Conservation (phyloP, 2,329 filamentous ascomycete genomes). For the Trichoderma brevicompactum region DNA sequence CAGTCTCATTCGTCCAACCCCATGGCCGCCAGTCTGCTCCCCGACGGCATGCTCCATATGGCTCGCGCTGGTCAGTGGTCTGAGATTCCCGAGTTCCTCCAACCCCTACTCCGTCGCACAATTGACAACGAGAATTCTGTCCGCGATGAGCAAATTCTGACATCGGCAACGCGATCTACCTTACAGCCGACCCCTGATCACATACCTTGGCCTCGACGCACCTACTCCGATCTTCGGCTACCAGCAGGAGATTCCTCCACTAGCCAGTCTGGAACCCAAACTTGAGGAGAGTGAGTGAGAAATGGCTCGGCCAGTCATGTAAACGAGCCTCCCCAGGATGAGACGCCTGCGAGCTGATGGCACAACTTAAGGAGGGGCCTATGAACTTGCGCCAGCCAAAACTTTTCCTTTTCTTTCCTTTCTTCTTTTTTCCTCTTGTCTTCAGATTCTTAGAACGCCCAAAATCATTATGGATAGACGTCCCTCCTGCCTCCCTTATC, state of each 20-base stretch:
- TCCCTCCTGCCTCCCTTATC: neutral
- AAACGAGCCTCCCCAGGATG: neutral
- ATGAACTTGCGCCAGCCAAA: neutral
- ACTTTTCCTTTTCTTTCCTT: neutral
- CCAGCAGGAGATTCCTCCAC: constrained; percentile 42
- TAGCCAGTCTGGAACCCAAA: constrained; percentile 33
- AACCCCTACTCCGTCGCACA: constrained; percentile 55
- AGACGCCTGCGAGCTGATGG: neutral
- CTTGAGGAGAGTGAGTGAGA: constrained; percentile 26
- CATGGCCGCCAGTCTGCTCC: constrained; percentile 49
- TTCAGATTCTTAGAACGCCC: neutral
- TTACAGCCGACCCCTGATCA: constrained; percentile 15
- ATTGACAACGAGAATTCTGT: constrained; percentile 46
- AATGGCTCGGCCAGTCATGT: neutral
- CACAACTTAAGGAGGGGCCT: neutral
- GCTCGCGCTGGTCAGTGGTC: constrained; percentile 62
- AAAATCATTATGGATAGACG: neutral
- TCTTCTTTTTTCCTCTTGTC: neutral
- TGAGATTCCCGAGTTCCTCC: constrained; percentile 61
- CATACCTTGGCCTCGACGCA: constrained; percentile 33
- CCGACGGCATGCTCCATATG: constrained; percentile 56
- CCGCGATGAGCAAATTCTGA: constrained; percentile 23
- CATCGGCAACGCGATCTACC: constrained; percentile 23
- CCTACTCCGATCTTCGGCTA: constrained; percentile 47
- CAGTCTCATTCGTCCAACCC: constrained; percentile 35